These are phyloP conservation scores for Oenanthe javanica DNA, from an alignment of 140 eudicot genomes.

Conservation along the genomic window DNA sequence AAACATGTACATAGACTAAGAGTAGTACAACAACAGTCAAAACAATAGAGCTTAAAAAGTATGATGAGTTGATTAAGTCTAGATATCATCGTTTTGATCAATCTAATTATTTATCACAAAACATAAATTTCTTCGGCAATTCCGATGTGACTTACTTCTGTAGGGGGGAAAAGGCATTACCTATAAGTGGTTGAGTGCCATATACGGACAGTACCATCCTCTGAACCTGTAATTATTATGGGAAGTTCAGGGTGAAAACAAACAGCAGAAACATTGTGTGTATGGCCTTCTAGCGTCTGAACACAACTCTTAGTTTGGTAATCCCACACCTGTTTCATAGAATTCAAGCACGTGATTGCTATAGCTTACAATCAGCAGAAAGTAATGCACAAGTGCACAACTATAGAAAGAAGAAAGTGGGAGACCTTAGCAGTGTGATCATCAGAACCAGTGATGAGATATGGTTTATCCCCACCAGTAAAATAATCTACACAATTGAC, in stretches of 20 bases:
- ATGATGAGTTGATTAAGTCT: background rate
- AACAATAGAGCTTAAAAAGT: background rate
- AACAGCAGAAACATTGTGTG: slow-evolving; percentile 76
- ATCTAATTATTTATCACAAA: background rate
- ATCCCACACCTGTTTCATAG: slow-evolving; percentile 72
- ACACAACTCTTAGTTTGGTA: slow-evolving; percentile 72
- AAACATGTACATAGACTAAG: background rate
- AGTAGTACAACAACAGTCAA: background rate
- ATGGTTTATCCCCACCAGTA: slow-evolving; percentile 80
- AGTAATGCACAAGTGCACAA: background rate
- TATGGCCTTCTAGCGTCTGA: slow-evolving; percentile 81
- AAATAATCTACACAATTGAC: slow-evolving; percentile 82
- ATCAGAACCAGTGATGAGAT: slow-evolving; percentile 80
- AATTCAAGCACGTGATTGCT: slow-evolving; percentile 9
- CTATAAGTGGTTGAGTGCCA: slow-evolving; percentile 83
- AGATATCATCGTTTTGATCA: background rate
- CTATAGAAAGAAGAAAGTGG: background rate
- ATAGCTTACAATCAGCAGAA: background rate
- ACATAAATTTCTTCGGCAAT: background rate
- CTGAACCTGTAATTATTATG: slow-evolving; percentile 74
- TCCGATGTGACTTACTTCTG: background rate
- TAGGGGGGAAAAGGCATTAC: background rate
- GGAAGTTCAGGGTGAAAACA: slow-evolving; percentile 81
- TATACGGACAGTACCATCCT: slow-evolving; percentile 78
- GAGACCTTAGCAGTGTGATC: slow-evolving; percentile 82